Conservation (phyloP, 202 grass and related monocot species). For the Eragrostis tef region DNA sequence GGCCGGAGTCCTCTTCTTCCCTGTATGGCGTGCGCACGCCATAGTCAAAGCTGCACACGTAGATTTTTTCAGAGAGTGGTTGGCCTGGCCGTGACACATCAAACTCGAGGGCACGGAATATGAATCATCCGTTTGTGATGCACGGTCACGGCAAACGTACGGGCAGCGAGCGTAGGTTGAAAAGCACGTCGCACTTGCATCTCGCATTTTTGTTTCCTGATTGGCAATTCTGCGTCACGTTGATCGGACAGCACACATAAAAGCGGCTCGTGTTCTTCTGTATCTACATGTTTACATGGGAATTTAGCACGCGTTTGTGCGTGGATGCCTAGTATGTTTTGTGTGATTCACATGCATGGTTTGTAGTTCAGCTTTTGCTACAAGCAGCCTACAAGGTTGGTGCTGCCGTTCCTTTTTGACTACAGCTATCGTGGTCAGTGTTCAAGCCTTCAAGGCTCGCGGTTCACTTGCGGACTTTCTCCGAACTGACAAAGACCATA, state of each 20-base stretch:
- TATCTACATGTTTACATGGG: neutral
- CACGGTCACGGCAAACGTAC: neutral
- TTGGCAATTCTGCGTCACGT: neutral
- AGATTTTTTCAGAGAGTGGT: constrained; percentile 5
- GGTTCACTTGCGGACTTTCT: neutral
- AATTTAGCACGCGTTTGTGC: neutral
- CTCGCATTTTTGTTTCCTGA: too few relatives aligned
- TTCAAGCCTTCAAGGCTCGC: neutral
- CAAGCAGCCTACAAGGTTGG: neutral
- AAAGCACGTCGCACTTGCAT: too few relatives aligned
- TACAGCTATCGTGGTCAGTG: neutral
- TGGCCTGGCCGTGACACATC: constrained; percentile 21
- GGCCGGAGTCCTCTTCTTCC: constrained; percentile 7
- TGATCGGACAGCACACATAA: neutral
- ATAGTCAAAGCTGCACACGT: constrained; percentile 32
- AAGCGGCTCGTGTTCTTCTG: neutral
- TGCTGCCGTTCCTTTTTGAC: neutral
- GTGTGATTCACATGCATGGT: neutral
- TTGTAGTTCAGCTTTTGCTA: neutral
- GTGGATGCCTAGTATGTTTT: neutral
- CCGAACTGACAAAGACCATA: constrained; percentile 32
- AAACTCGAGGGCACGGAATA: neutral
- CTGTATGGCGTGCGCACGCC: neutral
- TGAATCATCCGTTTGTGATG: neutral
- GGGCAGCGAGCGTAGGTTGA: neutral